phyloP scores from a whole-genome alignment of 345 rosid genomes.

The Hypericum androsaemum region DNA sequence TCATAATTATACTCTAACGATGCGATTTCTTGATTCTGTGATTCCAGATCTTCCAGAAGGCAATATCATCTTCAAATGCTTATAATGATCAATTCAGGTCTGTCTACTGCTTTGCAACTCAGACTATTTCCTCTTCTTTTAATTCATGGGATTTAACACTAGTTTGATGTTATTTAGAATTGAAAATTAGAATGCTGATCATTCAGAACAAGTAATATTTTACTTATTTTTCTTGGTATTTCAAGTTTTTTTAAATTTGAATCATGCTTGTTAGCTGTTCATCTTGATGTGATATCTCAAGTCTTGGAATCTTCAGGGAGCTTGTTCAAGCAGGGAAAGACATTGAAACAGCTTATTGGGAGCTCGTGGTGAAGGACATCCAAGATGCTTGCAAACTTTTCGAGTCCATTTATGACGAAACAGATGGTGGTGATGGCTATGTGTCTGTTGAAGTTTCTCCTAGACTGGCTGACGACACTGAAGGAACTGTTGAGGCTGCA shows the following conservation, averaged over 20 bases:
- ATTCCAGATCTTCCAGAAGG: conserved; percentile 95
- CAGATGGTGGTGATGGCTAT: conserved; percentile 89
- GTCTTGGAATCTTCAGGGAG: conserved; percentile 39
- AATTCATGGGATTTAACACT: not conserved
- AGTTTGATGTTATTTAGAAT: too few species aligned
- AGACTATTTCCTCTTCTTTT: not conserved
- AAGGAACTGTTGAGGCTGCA: conserved; percentile 84
- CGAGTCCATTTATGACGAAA: conserved; percentile 83
- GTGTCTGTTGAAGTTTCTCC: conserved; percentile 99
- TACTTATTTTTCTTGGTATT: too few species aligned
- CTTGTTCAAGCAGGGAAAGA: conserved; percentile 85
- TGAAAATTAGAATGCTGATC: too few species aligned
- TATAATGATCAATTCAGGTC: conserved; percentile 96
- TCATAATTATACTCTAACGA: not conserved
- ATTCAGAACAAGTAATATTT: too few species aligned
- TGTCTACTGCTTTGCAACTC: not conserved
- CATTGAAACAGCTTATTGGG: conserved; percentile 91
- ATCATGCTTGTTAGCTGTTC: not conserved
- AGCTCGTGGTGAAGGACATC: conserved; percentile 92
- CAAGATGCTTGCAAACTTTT: conserved; percentile 96
- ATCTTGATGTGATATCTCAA: not conserved
- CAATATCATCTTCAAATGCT: conserved; percentile 90
- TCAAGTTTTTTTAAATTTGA: too few species aligned
- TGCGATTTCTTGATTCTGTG: not conserved
- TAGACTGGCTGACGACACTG: conserved; percentile 80